Evolutionary conservation across 495 filamentous ascomycete species (phyloP).

Genomic region (Pyronema omphalodes): DNA sequence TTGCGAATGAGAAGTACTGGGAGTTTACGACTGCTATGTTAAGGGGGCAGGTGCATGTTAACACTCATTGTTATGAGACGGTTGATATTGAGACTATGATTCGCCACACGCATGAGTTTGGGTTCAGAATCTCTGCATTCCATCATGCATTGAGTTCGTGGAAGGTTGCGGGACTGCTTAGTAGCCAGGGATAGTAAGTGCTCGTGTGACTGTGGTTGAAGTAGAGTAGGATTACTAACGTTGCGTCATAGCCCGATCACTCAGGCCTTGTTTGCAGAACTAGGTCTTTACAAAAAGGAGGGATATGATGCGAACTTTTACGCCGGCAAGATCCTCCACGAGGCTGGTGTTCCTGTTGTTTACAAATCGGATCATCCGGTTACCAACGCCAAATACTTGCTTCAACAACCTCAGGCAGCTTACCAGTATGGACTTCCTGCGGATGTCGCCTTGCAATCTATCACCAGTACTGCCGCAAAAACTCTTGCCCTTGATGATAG

Average conservation of each 20-base stretch:
- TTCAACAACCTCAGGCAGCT: background rate
- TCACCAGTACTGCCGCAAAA: background rate
- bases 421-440: background rate
- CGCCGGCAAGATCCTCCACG: too few species aligned
- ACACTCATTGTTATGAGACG: slow-evolving; percentile 4
- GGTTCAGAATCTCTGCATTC: background rate
- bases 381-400: too few species aligned
- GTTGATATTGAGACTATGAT: background rate
- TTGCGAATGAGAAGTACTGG: background rate
- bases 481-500: slow-evolving; percentile 24
- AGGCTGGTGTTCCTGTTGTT: too few species aligned
- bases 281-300: too few species aligned
- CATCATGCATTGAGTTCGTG: slow-evolving; percentile 1
- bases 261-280: too few species aligned
- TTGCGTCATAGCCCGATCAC: too few species aligned
- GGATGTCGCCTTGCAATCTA: background rate
- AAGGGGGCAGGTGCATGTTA: background rate
- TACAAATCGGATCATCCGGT: too few species aligned
- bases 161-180: slow-evolving; percentile 2
- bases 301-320: too few species aligned
- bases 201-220: background rate
- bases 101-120: background rate
- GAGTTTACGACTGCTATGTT: background rate
- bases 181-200: background rate
- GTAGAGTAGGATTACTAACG: too few species aligned